Evolutionary conservation across 1,284 basidiomycete species (phyloP), one percentile per base, ranked within the genome.

Genomic region (Wallemia mellicola): DNA sequence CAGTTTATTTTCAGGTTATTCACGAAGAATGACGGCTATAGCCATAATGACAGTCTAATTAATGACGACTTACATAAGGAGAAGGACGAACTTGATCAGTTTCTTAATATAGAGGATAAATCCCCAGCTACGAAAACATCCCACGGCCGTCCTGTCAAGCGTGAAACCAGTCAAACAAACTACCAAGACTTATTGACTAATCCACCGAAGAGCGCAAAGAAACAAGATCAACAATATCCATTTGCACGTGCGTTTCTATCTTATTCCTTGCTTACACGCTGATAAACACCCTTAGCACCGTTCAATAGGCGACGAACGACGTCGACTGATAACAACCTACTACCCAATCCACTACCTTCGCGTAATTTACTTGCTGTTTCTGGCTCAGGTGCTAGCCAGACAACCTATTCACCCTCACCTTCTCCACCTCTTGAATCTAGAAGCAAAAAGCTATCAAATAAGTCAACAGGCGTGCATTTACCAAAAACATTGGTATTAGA

Each of bases 401-500:
- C 14, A 11, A 7, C 38, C 19, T 48, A 11, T 3, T 3, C 38
- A 15, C 5, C 38, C 22, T 22, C 38, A 11, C 22, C 38, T 3
- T n/a, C 38, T 15, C 5, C 38, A 48, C 38, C n/a, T n/a, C 38
- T 15, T 48, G 14, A 48, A 11, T 22, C 38, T 5, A 11, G 5
- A n/a, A 48, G 14, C 38, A 48, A 22, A n/a, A 48, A 48, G n/a
- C 22, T 48, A n/a, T 17, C 38, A 11, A 48, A n/a, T n/a, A 48
- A 48, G n/a, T 48, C 38, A 78, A 77, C 80, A 0, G 79, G 81
- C 1, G 82, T 89, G 65, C 83, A 82, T 66, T 73, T 78, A 24
- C 85, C 79, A 56, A 95, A 95, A 73, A 92, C 87, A 0, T 79
- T 95, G 27, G 88, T 95, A 24, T 79, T 98, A 57, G 92, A 98